Evolutionary conservation across 192 early-diverging fungal genomes (phyloP).

Genomic region (Coemansia asiatica): DNA sequence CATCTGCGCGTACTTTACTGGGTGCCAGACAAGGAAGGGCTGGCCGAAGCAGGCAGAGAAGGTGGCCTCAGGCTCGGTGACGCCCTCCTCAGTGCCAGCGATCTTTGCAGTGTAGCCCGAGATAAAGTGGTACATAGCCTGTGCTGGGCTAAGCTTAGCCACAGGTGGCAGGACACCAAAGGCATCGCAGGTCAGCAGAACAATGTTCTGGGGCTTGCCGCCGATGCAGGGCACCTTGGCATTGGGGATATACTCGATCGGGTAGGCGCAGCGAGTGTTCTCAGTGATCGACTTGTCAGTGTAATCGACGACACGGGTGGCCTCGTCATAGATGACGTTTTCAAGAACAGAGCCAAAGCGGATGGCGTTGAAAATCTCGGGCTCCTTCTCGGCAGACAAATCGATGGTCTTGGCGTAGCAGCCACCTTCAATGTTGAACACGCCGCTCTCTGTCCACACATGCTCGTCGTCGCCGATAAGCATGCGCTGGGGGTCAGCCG

Average conservation of each 20-base stretch:
- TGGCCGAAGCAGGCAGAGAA: slow-evolving; percentile 89
- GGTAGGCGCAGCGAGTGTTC: slow-evolving; percentile 93
- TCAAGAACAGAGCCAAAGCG: slow-evolving; percentile 90
- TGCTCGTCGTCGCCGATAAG: slow-evolving; percentile 99
- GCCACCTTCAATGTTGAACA: slow-evolving; percentile 99
- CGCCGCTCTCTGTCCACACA: slow-evolving; percentile 95
- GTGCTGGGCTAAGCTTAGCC: slow-evolving; percentile 75
- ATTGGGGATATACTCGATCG: slow-evolving; percentile 89
- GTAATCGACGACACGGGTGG: slow-evolving; percentile 79
- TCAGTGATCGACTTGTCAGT: slow-evolving; percentile 76
- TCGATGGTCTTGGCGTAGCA: slow-evolving; percentile 99
- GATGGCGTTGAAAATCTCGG: slow-evolving; percentile 97
- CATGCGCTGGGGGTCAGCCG: slow-evolving; percentile 87
- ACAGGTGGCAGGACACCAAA: slow-evolving; percentile 91
- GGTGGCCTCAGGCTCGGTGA: slow-evolving; percentile 83
- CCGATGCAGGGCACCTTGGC: slow-evolving; percentile 89
- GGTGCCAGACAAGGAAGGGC: slow-evolving; percentile 94
- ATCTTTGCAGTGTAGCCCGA: slow-evolving; percentile 95
- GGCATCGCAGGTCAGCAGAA: slow-evolving; percentile 91
- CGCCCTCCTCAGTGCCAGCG: slow-evolving; percentile 90
- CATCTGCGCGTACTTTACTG: slow-evolving; percentile 90
- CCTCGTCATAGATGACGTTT: slow-evolving; percentile 84
- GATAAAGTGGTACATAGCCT: slow-evolving; percentile 95
- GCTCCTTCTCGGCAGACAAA: slow-evolving; percentile 94
- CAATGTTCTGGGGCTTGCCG: slow-evolving; percentile 89